Evolutionary conservation across 1,139 yeast species (phyloP), one percentile per base, ranked within the genome.

Genomic region (Kodamaea plutei): DNA sequence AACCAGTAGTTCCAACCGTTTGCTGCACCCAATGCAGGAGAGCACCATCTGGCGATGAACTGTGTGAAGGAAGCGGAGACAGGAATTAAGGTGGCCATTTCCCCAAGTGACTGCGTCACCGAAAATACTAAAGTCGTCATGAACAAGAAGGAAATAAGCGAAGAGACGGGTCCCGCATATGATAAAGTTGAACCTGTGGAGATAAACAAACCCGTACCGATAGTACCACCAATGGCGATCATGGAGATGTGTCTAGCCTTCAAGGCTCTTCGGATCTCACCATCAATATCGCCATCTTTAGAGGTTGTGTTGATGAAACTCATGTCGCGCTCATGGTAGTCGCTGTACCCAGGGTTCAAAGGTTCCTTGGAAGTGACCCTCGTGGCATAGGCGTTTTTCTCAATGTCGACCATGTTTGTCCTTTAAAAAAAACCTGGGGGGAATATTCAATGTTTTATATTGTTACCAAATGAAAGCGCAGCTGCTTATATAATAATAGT

Each of bases 1-100:
- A 83, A 84, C 89, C 91, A 84, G 56, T 85, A 87, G 61, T 77
- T 69, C 76, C 85, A 84, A 34, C 91, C 93, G 46, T 79, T 78
- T 28, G 93, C 79, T 35, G 84, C 85, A 40, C 94, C 93, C 36
- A 82, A 61, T 6, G 88, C 76, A 17, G 80, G 81, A 7, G 83
- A 75, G 34, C 74, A 55, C 66, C 84, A 84, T 49, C 88, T 61
- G 31, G 81, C 66, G 20, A 63, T 61, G 39, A 66, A 68, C 42
- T 67, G 73, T 22, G 69, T 59, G 54, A 82, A 79, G 2, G 83
- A 76, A 11, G 84, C 83, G 3, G 84, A 64, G 23, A 77, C 72
- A 3, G 87, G 87, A 28, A 79, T 76, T 45, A 72, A 75, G 10
- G 85, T 78, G 28, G 84, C 84, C 85, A 80, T 79, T 53, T 80